These are phyloP conservation scores for Mortierella hygrophila DNA, from an alignment of 192 early-diverging fungal genomes.

Conservation along the genomic window DNA sequence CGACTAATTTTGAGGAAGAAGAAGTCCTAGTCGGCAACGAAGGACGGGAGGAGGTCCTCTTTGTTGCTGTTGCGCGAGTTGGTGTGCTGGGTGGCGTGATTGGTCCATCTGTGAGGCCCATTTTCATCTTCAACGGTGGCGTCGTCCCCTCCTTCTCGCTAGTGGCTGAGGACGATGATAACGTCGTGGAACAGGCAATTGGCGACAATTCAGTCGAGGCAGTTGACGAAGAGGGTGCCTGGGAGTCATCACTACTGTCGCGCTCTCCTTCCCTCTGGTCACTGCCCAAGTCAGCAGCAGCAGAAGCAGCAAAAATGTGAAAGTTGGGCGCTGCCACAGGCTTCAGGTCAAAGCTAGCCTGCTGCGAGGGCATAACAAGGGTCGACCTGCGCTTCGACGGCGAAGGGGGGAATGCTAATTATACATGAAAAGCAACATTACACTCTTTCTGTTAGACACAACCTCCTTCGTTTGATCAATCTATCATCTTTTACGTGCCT, in stretches of 20 bases:
- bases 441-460: not conserved
- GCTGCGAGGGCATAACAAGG: not conserved
- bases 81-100: slow-evolving; percentile 37
- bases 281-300: no score
- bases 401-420: slow-evolving; percentile 19
- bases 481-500: not conserved
- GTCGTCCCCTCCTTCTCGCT: not conserved
- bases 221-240: not conserved
- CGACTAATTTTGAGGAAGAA: not conserved
- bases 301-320: not conserved
- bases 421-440: not conserved
- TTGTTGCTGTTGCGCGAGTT: slow-evolving; percentile 15
- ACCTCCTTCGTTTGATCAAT: not conserved
- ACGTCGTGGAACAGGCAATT: not conserved
- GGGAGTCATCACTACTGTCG: not conserved
- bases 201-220: not conserved
- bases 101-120: not conserved
- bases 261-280: not conserved
- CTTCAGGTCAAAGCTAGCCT: not conserved
- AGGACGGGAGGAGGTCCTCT: not conserved
- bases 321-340: slow-evolving; percentile 17
- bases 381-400: slow-evolving; percentile 32
- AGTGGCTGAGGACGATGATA: not conserved
- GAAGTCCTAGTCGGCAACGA: not conserved
- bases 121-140: slow-evolving; percentile 9